Evolutionary conservation across 169 alveolate genomes (phyloP).

Genomic region (Theileria annulata): DNA sequence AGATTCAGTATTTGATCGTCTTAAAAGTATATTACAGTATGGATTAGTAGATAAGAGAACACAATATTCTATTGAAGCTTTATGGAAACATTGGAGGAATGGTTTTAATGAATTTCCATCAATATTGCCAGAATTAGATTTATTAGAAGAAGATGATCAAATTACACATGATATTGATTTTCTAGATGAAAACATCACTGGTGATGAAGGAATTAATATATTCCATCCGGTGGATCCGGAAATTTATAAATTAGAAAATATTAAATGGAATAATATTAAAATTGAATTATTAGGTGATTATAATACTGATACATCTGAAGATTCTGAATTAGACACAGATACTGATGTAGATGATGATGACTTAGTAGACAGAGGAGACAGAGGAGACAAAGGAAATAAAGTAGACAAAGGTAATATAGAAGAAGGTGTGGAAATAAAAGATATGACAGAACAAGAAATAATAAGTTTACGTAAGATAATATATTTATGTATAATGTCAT

Average conservation of each 20-base stretch:
- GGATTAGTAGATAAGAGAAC: constrained; percentile 93
- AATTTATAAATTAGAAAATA: constrained; percentile 88
- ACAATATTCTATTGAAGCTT: constrained; percentile 94
- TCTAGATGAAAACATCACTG: constrained; percentile 89
- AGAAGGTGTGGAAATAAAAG: constrained; percentile 70
- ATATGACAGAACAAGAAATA: constrained; percentile 93
- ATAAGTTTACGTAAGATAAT: constrained; percentile 92
- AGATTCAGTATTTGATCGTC: constrained; percentile 92
- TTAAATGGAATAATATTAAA: constrained; percentile 90
- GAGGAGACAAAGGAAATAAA: constrained; percentile 61
- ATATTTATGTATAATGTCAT: constrained; percentile 95
- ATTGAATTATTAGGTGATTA: constrained; percentile 84
- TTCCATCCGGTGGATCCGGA: constrained; percentile 88
- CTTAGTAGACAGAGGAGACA: constrained; percentile 62
- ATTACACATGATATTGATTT: constrained; percentile 94
- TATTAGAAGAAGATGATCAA: constrained; percentile 95
- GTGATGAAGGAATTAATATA: constrained; percentile 91
- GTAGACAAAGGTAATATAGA: constrained; percentile 67
- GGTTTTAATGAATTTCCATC: constrained; percentile 86
- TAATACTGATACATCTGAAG: constrained; percentile 69
- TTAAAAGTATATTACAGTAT: constrained; percentile 94
- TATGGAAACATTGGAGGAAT: constrained; percentile 90
- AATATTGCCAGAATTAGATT: constrained; percentile 88
- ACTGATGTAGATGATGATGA: constrained; percentile 79
- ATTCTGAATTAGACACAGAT: constrained; percentile 79